phyloP scores from a whole-genome alignment of 352 stramenopile genomes.

The Phytophthora niederhauseri region DNA sequence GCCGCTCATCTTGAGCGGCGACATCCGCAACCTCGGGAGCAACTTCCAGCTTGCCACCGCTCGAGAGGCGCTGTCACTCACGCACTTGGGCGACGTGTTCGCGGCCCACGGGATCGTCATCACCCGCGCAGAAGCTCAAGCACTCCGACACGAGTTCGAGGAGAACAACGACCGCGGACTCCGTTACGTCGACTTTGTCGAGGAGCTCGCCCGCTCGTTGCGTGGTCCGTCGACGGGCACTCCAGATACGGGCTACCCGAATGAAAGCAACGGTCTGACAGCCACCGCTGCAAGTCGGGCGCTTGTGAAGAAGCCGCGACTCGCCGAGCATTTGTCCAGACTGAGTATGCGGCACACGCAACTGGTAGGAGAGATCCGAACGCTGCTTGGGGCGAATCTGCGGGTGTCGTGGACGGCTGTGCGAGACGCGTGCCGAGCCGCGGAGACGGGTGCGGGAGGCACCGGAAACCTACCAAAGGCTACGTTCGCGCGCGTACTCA shows the following conservation, averaged over 20 bases:
- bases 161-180: constrained; percentile 76
- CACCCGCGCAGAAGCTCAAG: constrained; percentile 60
- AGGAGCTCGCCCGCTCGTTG: constrained; percentile 59
- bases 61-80: constrained; percentile 43
- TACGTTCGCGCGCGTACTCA: constrained; percentile 51
- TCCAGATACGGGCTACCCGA: constrained; percentile 13
- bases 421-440: constrained; percentile 54
- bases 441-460: constrained; percentile 35
- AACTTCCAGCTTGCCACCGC: constrained; percentile 69
- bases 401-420: constrained; percentile 60
- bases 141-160: constrained; percentile 73
- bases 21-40: constrained; percentile 76
- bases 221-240: constrained; percentile 32
- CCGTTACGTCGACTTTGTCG: constrained; percentile 64
- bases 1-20: constrained; percentile 62
- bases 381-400: constrained; percentile 49
- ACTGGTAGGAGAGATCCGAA: constrained; percentile 51
- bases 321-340: constrained; percentile 54
- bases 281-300: constrained; percentile 39
- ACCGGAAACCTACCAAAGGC: constrained; percentile 42
- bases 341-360: constrained; percentile 56
- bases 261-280: constrained; percentile 40
- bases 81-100: constrained; percentile 58
- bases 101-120: constrained; percentile 52
- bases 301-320: constrained; percentile 63